Evolutionary conservation across 768 basidiomycete species (phyloP).

Genomic region (Kondoa subrosea): DNA sequence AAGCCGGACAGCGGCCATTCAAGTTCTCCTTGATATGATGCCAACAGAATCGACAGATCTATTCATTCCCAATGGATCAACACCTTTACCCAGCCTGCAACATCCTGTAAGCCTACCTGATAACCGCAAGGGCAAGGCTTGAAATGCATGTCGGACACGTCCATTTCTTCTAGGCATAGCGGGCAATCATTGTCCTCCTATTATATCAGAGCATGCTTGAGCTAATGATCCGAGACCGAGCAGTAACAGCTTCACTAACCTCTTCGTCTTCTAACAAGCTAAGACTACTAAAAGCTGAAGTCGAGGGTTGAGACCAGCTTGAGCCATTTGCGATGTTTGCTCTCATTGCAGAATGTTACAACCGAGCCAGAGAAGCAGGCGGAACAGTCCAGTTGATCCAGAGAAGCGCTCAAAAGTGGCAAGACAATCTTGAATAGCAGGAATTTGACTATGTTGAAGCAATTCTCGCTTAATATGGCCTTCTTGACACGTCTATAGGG

Average conservation of each 20-base stretch:
- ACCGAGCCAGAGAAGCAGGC: neutral
- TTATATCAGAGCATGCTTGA: neutral
- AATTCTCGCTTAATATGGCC: no score
- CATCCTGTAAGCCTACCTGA: conserved; percentile 44
- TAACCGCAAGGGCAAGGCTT: conserved; percentile 98
- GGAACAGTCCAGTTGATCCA: neutral
- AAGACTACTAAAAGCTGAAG: neutral
- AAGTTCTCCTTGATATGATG: conserved; percentile 93
- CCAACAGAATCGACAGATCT: conserved; percentile 99
- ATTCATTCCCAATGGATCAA: neutral
- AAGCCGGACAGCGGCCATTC: conserved; percentile 91
- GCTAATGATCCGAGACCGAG: neutral
- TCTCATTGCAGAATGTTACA: neutral
- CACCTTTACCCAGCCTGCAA: neutral
- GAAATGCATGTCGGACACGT: conserved; percentile 96
- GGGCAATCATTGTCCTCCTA: conserved; percentile 94
- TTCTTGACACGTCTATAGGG: no score
- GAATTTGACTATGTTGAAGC: no score
- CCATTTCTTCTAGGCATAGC: conserved; percentile 95
- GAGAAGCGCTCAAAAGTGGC: no score
- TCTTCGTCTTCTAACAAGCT: neutral
- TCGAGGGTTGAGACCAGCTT: neutral
- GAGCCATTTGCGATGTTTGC: neutral
- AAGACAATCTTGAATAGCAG: no score
- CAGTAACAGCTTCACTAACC: neutral